Evolutionary conservation across 1,139 yeast species (phyloP), one percentile per base, ranked within the genome.

Genomic region (Saccharomyces hybrid): DNA sequence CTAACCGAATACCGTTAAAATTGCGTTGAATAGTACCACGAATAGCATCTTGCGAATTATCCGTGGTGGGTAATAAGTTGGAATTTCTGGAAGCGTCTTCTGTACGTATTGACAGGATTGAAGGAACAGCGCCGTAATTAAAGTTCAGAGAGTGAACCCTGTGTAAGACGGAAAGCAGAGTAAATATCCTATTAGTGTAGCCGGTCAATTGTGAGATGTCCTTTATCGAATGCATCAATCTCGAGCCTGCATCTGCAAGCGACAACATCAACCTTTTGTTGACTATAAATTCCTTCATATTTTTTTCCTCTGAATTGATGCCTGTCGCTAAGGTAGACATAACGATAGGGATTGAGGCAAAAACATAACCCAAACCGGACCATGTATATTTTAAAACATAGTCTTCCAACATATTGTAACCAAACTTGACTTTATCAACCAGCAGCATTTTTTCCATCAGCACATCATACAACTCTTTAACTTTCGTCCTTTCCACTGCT

Each of bases 221-320:
- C 69, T 91, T 90, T 62, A 90, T 87, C 1, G 97, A 89, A 70
- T 89, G 89, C 97, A 91, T 90, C 74, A 91, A 79, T 60, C 97
- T 78, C n/a, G 96, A 88, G 5, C 97, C 97, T 0, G 98, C 97
- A 73, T 91, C 98, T 0, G 97, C 97, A 67, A 91, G 78, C 5
- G 95, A 86, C 63, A 91, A 78, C 88, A 91, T 84, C 61, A 91
- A 78, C 64, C 97, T 79, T 73, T 91, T 91, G 74, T 90, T 91
- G 56, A 90, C 90, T 63, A 90, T 86, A 63, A 90, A 91, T 63
- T 88, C 91, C 63, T 89, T 84, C 90, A 91, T 89, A 64, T 83
- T 84, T 57, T 78, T 78, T 74, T 75, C 77, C 55, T 69, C 75
- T 6, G 66, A 58, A 38, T 71, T 73, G 11, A 65, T 60, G 16